Evolutionary conservation across 257 asterid genomes (phyloP).

Genomic region (Petunia secreta): DNA sequence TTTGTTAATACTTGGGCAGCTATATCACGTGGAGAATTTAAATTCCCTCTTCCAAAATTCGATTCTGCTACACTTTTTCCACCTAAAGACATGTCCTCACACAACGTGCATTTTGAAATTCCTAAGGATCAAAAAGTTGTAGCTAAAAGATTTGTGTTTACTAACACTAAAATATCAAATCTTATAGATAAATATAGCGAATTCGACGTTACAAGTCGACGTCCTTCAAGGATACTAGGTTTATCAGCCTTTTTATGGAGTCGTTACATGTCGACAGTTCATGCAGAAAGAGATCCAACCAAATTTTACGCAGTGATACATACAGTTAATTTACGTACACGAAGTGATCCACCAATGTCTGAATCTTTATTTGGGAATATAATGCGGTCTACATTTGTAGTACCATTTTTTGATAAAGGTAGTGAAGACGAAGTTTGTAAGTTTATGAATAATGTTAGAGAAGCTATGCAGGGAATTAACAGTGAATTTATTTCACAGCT

Average conservation of each 20-base stretch:
- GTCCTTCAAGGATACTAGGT: neutral
- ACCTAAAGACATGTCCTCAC: neutral
- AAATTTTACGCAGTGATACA: neutral
- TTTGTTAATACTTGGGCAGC: slow-evolving; percentile 4
- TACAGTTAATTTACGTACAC: neutral
- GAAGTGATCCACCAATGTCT: neutral
- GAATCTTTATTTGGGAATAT: neutral
- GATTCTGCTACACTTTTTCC: slow-evolving; percentile 9
- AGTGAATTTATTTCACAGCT: neutral
- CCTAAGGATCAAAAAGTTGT: neutral
- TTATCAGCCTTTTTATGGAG: neutral
- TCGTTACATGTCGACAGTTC: neutral
- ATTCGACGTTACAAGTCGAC: neutral
- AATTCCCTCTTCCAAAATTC: neutral
- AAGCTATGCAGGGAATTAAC: neutral
- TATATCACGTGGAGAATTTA: neutral
- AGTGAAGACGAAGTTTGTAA: neutral
- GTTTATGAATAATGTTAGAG: neutral
- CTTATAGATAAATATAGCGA: neutral
- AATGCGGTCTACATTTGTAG: neutral
- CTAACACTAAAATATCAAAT: neutral
- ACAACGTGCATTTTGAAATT: neutral
- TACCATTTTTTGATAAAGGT: neutral
- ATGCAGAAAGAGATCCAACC: neutral
- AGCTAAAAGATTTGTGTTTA: neutral